Evolutionary conservation across 352 stramenopile genomes (phyloP).

Genomic region (Saprolegnia parasitica): DNA sequence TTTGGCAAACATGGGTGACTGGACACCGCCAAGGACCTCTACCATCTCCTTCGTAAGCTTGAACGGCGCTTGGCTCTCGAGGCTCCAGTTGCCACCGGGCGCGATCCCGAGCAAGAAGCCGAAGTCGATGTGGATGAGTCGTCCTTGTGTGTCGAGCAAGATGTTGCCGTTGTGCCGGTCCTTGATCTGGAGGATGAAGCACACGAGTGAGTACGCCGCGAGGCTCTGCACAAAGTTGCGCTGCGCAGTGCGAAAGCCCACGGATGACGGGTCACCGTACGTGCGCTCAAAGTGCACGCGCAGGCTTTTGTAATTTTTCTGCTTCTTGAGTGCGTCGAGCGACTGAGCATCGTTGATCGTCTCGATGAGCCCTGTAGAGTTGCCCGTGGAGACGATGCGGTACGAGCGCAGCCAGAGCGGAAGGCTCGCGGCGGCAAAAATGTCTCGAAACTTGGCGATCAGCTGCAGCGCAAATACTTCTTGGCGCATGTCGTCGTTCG

Average conservation of each 20-base stretch:
- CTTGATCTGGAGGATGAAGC: slow-evolving; percentile 91
- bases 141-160: slow-evolving; percentile 84
- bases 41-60: slow-evolving; percentile 95
- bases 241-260: slow-evolving; percentile 46
- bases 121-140: slow-evolving; percentile 97
- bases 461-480: slow-evolving; percentile 96
- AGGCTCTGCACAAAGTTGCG: slow-evolving; percentile 63
- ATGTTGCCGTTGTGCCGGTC: slow-evolving; percentile 97
- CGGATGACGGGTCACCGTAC: slow-evolving; percentile 47
- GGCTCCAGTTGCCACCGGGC: slow-evolving; percentile 89
- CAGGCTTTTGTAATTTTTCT: slow-evolving; percentile 73
- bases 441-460: slow-evolving; percentile 90
- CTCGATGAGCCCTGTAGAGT: slow-evolving; percentile 91
- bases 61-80: slow-evolving; percentile 90
- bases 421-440: slow-evolving; percentile 87
- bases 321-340: slow-evolving; percentile 93
- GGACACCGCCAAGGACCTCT: slow-evolving; percentile 78
- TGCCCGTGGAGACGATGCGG: slow-evolving; percentile 90
- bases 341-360: slow-evolving; percentile 93
- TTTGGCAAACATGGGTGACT: slow-evolving; percentile 56
- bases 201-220: slow-evolving; percentile 65
- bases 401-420: slow-evolving; percentile 94
- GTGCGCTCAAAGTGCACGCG: slow-evolving; percentile 88
- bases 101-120: slow-evolving; percentile 94
- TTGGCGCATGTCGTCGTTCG: slow-evolving; percentile 94